Evolutionary conservation across 768 basidiomycete genomes (phyloP), one percentile per base, ranked within the genome.

Genomic region (Hygrophorus pudorinus): DNA sequence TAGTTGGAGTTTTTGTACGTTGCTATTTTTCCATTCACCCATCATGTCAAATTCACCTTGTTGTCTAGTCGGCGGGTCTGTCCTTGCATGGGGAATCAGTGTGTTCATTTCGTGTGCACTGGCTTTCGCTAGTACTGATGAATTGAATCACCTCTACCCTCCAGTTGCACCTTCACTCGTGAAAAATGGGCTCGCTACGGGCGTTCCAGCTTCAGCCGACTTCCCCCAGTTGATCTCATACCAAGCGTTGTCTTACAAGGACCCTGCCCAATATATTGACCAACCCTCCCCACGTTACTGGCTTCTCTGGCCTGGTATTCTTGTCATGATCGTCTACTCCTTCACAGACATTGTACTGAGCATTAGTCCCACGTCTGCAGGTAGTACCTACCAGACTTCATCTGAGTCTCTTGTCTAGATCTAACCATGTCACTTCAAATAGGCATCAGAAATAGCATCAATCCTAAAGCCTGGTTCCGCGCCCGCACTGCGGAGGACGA

Each of bases 281-380:
- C 49, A 50, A 0, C 75, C 76, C 1, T 78, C 75, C 16, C 72
- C 75, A 11, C 70, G 75, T 24, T 77, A 78, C 58, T 78, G 77
- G 78, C 63, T 79, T 38, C 58, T 78, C 29, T 78, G 76, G 78
- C 77, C 76, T 29, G 76, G 78, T 56, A 71, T 78, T 47, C 55
- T 78, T 38, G 65, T 78, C 59, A 78, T 80, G 74, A 62, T 80
- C 51, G 51, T 78, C 45, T 78, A 75, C 58, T 73, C 75, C 37
- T 75, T 77, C 55, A 65, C 71, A 28, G 76, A 78, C 45, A 66
- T 78, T 45, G 45, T 64, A 39, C 52, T 75, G 49, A 68, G 59
- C 50, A 50, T 69, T 35, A 48, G 58, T 5, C 67, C 70, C 28
- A 46, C 7, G 24, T 24, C 24, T 3, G 3, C 24, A 3, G 24